A percentile compares a stretch with the other conserved stretches of the same genome.
phyloP scores from a whole-genome alignment of 768 basidiomycete species.

The Fibroporia radiculosa region DNA sequence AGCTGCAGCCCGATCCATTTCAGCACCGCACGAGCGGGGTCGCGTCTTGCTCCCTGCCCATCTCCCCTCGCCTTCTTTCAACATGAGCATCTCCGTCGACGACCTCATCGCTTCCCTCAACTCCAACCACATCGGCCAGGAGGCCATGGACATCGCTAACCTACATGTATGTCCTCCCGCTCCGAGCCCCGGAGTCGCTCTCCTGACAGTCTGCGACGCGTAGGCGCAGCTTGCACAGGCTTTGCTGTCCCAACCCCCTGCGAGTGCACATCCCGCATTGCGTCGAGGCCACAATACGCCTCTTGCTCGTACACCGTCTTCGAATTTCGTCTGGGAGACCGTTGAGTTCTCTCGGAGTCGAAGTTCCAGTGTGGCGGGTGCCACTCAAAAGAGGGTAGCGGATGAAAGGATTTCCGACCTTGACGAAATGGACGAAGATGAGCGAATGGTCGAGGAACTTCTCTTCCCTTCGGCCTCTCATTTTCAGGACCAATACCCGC shows the following conservation, averaged over 20 bases:
- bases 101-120: constrained; percentile 43
- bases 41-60: constrained; percentile 1
- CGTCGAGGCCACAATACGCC: constrained; percentile 19
- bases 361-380: constrained; percentile 21
- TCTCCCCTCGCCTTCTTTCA: background rate
- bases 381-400: constrained; percentile 13
- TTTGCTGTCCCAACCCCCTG: constrained; percentile 27
- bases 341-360: constrained; percentile 18
- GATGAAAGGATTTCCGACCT: constrained; percentile 24
- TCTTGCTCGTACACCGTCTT: constrained; percentile 19
- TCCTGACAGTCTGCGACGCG: background rate
- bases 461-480: constrained; percentile 21
- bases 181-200: background rate
- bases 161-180: constrained; percentile 31
- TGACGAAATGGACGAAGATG: constrained; percentile 38
- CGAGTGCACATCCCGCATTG: constrained; percentile 14
- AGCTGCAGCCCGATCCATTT: background rate
- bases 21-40: background rate
- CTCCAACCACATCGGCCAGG: constrained; percentile 43
- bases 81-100: constrained; percentile 41
- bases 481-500: constrained; percentile 13
- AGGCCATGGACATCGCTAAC: constrained; percentile 41
- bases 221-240: constrained; percentile 42
- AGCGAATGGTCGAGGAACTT: constrained; percentile 39
- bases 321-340: constrained; percentile 18